Evolutionary conservation across 352 stramenopile genomes (phyloP), one percentile per base, ranked within the genome.

Genomic region (Globisporangium rhizosaccharum): DNA sequence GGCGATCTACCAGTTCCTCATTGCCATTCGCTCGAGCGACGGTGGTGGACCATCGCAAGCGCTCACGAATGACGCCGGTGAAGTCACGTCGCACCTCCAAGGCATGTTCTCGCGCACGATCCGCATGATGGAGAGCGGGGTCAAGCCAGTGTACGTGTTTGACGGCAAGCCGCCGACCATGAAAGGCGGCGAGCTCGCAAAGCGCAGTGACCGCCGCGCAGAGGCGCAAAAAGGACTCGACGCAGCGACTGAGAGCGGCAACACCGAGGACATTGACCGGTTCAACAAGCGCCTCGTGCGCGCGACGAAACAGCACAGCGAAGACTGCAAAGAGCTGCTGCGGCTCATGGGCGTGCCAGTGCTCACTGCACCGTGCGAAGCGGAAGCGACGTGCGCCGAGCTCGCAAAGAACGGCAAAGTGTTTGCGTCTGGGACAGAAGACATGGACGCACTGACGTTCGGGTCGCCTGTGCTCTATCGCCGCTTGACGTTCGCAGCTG

Each of bases 21-120:
- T 97, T 62, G 86, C 81, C 42, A 87, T 96, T 51, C 79, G 85
- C 20, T 88, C 96, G 26, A 90, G 66, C 44, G 94, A 97, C 44
- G 79, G 85, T 30, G 88, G 85, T 37, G 80, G 85, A 12, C 82
- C 92, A 1, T 81, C 96, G 12, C 82, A 95, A 57, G 96, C 96
- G 71, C 80, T 99, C 8, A 99, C 96, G 46, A 99, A 99, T 71
- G 92, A 97, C 17, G 96, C 97, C 18, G 97, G 97, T 26, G 97
- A 99, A 63, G 88, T 98, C 37, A 97, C 90, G 53, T 93, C 83
- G 42, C 85, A 94, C 39, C 59, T 94, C 50, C 82, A 94, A 66
- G 97, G 97, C 53, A 98, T 99, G 82, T 99, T 99, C 71, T 99
- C 98, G 73, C 88, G 97, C 17, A 99, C 97, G 28, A 99, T 99